Evolutionary conservation across 2,329 filamentous ascomycete species (phyloP), one percentile per base, ranked within the genome.

Genomic region (Macrophomina tecta): DNA sequence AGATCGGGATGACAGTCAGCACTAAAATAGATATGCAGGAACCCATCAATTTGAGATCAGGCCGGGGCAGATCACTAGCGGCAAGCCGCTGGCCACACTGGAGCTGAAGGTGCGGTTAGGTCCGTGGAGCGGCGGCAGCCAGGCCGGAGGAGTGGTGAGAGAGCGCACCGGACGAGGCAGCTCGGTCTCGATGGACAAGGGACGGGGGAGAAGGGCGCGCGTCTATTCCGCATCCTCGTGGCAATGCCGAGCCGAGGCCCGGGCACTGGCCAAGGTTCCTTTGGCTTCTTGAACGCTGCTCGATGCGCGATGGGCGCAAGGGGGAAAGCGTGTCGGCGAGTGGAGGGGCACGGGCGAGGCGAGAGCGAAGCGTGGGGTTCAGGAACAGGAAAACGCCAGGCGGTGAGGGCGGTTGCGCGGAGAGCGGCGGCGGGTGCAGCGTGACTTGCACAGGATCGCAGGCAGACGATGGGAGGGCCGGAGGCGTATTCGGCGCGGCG

Each of bases 1-100:
- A 14, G 32, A 34, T 36, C 23, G 14, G 55, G 55, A 60, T 46
- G 40, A 38, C 45, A 36, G 56, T 62, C 58, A 62, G 58, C 58
- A 62, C 58, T 62, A 62, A 62, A 62, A 62, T 62, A 62, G 58
- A 62, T 62, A 62, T 62, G 58, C 58, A 62, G 58, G 58, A 62
- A 62, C 58, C 30, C 58, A 36, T 62, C 18, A 36, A 49, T 62
- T 61, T 61, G 56, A 48, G 56, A 61, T 48, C 30, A 61, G 40
- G 30, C 40, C 40, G 34, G 23, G 36, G 56, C 28, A 61, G 23
- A 34, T 61, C 56, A 45, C 34, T 61, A 62, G 58, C 45, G 58
- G 28, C 40, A 32, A 58, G 53, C 53, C 53, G 53, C 32, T 40
- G 46, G 40, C 55, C n/a, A 8, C 58, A 61, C 16, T n/a, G 58